A percentile compares a stretch with the other conserved stretches of the same genome.
These are phyloP conservation scores for Quercus tomentella DNA, from an alignment of 331 rosid species.

Conservation along the genomic window DNA sequence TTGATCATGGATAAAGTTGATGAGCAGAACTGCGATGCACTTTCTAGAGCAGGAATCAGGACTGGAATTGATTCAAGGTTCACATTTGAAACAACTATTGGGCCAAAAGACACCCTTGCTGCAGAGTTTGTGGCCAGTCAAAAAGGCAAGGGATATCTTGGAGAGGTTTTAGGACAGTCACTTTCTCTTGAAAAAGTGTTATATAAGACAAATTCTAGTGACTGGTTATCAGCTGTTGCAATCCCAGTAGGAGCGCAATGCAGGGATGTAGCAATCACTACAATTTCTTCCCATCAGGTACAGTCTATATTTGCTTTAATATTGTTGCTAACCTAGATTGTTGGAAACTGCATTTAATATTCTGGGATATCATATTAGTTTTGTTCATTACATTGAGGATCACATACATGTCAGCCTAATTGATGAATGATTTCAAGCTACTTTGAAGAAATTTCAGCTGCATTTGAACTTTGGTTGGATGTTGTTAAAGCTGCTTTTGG, in stretches of 20 bases:
- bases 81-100: slow-evolving; percentile 58
- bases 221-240: slow-evolving; percentile 65
- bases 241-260: slow-evolving; percentile 78
- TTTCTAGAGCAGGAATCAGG: slow-evolving; percentile 53
- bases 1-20: slow-evolving; percentile 35
- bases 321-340: background rate
- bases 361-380: background rate
- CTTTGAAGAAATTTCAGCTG: background rate
- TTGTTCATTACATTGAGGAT: background rate
- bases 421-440: background rate
- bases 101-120: slow-evolving; percentile 48
- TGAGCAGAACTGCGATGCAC: slow-evolving; percentile 35
- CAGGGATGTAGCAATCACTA: slow-evolving; percentile 60
- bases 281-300: slow-evolving; percentile 63
- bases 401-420: background rate
- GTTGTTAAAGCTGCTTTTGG: background rate
- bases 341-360: background rate
- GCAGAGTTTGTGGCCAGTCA: slow-evolving; percentile 65
- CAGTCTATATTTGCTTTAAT: background rate
- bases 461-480: background rate
- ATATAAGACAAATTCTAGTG: slow-evolving; percentile 41
- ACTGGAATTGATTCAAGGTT: slow-evolving; percentile 67
- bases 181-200: slow-evolving; percentile 66
- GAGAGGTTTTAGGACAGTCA: slow-evolving; percentile 32
- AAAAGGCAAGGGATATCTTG: slow-evolving; percentile 21